phyloP scores from a whole-genome alignment of 345 rosid genomes.

The Cardamine occulta region DNA sequence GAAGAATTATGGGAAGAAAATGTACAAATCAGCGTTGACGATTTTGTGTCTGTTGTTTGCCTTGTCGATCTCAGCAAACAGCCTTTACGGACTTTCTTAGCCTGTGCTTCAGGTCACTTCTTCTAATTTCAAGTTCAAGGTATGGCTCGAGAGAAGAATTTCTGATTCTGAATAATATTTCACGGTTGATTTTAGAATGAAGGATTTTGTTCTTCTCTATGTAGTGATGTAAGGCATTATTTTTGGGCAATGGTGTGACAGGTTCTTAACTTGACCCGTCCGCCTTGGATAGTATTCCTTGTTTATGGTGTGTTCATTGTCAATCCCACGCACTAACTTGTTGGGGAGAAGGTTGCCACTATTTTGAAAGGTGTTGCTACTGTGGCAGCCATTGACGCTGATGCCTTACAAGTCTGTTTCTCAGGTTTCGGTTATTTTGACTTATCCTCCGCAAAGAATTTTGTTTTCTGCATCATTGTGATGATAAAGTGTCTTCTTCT shows the following conservation, averaged over 20 bases:
- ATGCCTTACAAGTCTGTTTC: slow-evolving; percentile 87
- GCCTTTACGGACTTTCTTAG: slow-evolving; percentile 82
- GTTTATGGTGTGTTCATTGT: slow-evolving; percentile 99
- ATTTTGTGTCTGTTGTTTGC: slow-evolving; percentile 36
- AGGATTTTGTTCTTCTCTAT: background rate
- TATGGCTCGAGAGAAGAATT: slow-evolving; percentile 4
- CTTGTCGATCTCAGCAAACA: slow-evolving; percentile 36
- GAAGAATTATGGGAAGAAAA: slow-evolving; percentile 21
- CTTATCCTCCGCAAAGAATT: too few relatives aligned
- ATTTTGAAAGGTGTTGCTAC: slow-evolving; percentile 84
- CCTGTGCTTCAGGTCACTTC: slow-evolving; percentile 91
- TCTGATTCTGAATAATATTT: too few relatives aligned
- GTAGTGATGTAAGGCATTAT: background rate
- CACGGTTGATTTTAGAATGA: background rate
- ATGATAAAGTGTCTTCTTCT: background rate
- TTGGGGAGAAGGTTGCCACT: slow-evolving; percentile 92
- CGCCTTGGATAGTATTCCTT: slow-evolving; percentile 88
- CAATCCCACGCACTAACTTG: slow-evolving; percentile 77
- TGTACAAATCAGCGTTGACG: slow-evolving; percentile 42
- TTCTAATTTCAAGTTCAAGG: slow-evolving; percentile 94
- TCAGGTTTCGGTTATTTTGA: slow-evolving; percentile 58
- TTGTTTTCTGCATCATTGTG: background rate
- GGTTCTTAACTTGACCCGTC: slow-evolving; percentile 82
- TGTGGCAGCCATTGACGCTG: slow-evolving; percentile 95
- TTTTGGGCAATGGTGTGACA: slow-evolving; percentile 38